A percentile compares a stretch with the other conserved stretches of the same genome.
Evolutionary conservation across 208 protist genomes (phyloP).

Genomic region (Leishmania tropica): DNA sequence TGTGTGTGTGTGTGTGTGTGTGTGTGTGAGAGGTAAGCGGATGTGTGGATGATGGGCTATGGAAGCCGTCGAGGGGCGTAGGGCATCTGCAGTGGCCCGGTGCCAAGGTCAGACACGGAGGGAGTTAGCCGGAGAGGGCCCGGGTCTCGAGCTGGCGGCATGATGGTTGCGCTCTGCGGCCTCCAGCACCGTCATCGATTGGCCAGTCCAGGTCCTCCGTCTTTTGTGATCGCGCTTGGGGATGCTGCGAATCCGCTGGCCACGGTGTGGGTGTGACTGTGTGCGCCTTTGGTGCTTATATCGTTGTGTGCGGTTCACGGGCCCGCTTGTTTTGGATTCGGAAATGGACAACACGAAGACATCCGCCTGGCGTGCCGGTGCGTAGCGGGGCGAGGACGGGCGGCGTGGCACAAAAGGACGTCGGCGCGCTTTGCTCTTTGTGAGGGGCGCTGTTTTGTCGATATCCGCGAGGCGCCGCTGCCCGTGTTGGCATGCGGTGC

Average conservation of each 20-base stretch:
- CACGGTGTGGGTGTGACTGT: background rate
- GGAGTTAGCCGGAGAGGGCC: background rate
- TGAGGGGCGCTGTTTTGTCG: background rate
- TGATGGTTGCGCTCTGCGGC: background rate
- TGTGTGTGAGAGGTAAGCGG: background rate
- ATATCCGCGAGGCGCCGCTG: background rate
- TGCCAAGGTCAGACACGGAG: background rate
- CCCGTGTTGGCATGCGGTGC: background rate
- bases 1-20: background rate
- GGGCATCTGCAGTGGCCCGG: background rate
- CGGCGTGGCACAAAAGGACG: background rate
- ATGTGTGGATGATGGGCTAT: background rate
- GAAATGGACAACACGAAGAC: background rate
- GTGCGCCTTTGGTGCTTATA: background rate
- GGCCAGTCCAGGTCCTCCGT: background rate
- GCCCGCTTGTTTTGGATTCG: too few relatives aligned
- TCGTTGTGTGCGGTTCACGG: background rate
- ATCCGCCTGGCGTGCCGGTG: background rate
- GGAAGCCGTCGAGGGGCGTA: constrained; percentile 1
- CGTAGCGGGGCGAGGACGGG: background rate
- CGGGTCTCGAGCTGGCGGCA: background rate
- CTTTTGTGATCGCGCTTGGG: background rate
- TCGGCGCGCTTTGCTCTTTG: background rate
- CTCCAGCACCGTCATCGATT: background rate
- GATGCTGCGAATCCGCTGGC: background rate